Conservation (phyloP, 192 early-diverging fungal genomes). For the Coemansia javaensis region DNA sequence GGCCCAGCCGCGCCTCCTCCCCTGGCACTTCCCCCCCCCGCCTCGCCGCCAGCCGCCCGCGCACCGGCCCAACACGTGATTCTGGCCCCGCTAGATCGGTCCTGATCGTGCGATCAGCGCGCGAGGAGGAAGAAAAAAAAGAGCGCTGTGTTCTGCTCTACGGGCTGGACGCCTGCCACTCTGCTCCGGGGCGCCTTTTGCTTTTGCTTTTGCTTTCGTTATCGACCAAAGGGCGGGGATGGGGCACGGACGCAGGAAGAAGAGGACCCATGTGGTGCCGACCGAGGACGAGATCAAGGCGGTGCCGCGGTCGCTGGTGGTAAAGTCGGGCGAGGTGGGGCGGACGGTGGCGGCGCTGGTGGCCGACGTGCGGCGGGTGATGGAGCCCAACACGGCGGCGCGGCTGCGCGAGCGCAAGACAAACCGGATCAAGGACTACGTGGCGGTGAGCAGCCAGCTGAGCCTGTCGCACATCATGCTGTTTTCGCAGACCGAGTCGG, state of each 20-base stretch:
- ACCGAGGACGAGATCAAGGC: conserved; percentile 52
- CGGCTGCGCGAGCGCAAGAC: conserved; percentile 83
- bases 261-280: conserved; percentile 48
- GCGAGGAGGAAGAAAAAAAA: no score
- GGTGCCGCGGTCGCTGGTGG: conserved; percentile 84
- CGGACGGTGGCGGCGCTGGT: conserved; percentile 73
- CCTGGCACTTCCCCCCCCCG: no score
- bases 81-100: no score
- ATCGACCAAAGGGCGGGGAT: conserved; percentile 8
- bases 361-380: conserved; percentile 73
- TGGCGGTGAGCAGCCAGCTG: conserved; percentile 76
- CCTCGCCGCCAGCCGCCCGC: no score
- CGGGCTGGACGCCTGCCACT: no score
- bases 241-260: conserved; percentile 45
- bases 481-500: conserved; percentile 77
- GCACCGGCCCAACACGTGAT: no score
- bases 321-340: conserved; percentile 82
- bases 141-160: neutral
- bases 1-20: no score
- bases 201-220: neutral
- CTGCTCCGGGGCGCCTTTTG: conserved; percentile 1
- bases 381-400: conserved; percentile 94
- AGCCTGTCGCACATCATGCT: conserved; percentile 85
- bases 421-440: conserved; percentile 92
- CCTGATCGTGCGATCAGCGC: no score